Evolutionary conservation across 179 eudicot genomes (phyloP), one percentile per base, ranked within the genome.

Genomic region (Pouteria campechiana): DNA sequence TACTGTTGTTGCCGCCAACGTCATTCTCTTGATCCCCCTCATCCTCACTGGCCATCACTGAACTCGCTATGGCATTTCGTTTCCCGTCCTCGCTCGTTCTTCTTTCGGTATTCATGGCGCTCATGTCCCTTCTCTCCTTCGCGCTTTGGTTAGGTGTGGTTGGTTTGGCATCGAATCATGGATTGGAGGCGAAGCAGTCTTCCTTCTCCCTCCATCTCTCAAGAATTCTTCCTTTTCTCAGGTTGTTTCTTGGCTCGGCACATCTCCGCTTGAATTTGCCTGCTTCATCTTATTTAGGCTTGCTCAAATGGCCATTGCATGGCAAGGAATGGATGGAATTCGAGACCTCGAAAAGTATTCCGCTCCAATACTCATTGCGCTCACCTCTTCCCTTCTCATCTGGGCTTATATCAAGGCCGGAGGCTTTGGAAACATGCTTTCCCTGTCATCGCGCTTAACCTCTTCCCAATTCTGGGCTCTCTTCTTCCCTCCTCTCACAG

Each of bases 131-230:
- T 77, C 96, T 7, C 75, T 92, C 2, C 70, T 92, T 0, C 52
- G 98, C 48, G 93, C 92, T 9, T 60, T 92, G 37, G 88, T 92
- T 23, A 94, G 96, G 5, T 92, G 99, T 54, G 99, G 99, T 0
- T 92, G 99, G 99, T 92, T 76, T 41, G 96, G 99, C 0, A 92
- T 92, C 47, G 99, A 87, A 36, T 67, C 94, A 0, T 92, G 99
- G 99, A 92, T 92, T 13, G 99, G 99, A 3, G 99, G 99, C n/a
- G 85, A 92, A 48, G 96, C 99, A 0, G 73, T 92, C 32, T 82
- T 60, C 46, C 62, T 92, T 3, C 69, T 92, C 17, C 38, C 87
- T 10, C 96, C 96, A 32, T 32, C 39, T 0, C 25, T 90, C 27
- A 87, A 75, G 22, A 46, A 66, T 16, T 75, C 90, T 1, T 2